Percentiles rank a stretch among this genome's conserved stretches.
Evolutionary conservation across 768 basidiomycete genomes (phyloP).

Genomic region (Lactarius pseudohatsudake): DNA sequence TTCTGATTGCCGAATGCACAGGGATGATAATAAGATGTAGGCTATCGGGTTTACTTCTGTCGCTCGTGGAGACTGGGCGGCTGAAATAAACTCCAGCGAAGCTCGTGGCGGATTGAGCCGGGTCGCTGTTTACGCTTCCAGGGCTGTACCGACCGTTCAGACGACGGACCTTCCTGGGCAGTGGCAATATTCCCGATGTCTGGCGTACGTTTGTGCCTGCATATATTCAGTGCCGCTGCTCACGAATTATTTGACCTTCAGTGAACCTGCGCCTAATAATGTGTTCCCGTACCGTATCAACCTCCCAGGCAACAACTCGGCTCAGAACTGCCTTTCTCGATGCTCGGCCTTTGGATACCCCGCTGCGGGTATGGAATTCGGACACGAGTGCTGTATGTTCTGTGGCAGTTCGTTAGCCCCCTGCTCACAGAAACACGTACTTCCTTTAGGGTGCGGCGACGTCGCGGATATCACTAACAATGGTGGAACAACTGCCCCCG

Average conservation of each 20-base stretch:
- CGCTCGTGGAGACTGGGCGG: neutral
- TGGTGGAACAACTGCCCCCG: constrained; percentile 37
- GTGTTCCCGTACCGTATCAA: constrained; percentile 63
- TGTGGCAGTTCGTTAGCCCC: neutral
- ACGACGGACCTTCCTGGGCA: constrained; percentile 60
- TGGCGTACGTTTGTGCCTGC: constrained; percentile 45
- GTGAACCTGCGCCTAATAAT: constrained; percentile 47
- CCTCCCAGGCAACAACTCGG: constrained; percentile 60
- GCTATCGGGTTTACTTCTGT: constrained; percentile 29
- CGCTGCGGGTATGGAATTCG: constrained; percentile 68
- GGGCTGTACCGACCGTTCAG: constrained; percentile 55
- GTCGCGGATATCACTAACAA: constrained; percentile 47
- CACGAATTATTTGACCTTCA: constrained; percentile 31
- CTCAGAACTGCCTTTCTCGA: constrained; percentile 61
- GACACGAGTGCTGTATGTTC: constrained; percentile 68
- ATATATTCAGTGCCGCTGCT: too few species aligned
- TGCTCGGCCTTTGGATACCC: constrained; percentile 73
- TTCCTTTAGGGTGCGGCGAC: constrained; percentile 66
- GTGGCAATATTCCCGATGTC: constrained; percentile 67
- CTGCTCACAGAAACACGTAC: neutral
- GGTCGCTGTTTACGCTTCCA: constrained; percentile 66
- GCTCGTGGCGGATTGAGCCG: constrained; percentile 73
- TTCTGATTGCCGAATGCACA: constrained; percentile 67
- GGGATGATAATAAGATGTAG: constrained; percentile 65
- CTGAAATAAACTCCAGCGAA: constrained; percentile 41